Evolutionary conservation across 2,329 filamentous ascomycete genomes (phyloP).

Genomic region (Paecilomyces fulvus): DNA sequence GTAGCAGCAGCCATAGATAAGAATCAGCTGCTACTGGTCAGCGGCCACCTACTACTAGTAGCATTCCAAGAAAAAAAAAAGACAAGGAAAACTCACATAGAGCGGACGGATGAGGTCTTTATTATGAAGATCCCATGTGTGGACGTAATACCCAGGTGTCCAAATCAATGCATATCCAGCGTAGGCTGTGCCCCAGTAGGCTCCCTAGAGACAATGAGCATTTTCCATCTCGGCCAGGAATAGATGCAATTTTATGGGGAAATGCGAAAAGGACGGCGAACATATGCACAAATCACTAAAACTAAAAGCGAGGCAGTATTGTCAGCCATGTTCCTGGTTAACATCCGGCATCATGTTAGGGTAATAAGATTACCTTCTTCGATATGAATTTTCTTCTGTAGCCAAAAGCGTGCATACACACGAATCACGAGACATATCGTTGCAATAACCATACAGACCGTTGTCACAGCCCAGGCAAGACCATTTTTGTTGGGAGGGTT

Average conservation of each 20-base stretch:
- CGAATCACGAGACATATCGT: background rate
- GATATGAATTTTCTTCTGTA: background rate
- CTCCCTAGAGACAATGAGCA: slow-evolving; percentile 7
- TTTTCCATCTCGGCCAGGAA: background rate
- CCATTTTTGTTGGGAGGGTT: background rate
- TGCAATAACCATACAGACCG: background rate
- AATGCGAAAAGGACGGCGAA: background rate
- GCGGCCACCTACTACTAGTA: background rate
- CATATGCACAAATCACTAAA: background rate
- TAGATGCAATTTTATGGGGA: background rate
- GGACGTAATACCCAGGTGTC: slow-evolving; percentile 12
- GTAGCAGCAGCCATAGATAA: background rate
- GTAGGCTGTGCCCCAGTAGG: slow-evolving; percentile 14
- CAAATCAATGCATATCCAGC: slow-evolving; percentile 9
- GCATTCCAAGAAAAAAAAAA: background rate
- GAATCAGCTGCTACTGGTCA: background rate
- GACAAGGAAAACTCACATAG: background rate
- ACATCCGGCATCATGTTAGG: background rate
- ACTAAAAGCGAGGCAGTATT: background rate
- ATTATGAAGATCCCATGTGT: slow-evolving; percentile 13
- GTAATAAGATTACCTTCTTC: background rate
- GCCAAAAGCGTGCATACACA: background rate
- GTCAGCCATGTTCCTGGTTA: background rate
- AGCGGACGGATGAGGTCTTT: background rate
- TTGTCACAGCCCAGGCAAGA: background rate